phyloP scores from a whole-genome alignment of 352 stramenopile genomes.

The Pilasporangium apinafurcum region DNA sequence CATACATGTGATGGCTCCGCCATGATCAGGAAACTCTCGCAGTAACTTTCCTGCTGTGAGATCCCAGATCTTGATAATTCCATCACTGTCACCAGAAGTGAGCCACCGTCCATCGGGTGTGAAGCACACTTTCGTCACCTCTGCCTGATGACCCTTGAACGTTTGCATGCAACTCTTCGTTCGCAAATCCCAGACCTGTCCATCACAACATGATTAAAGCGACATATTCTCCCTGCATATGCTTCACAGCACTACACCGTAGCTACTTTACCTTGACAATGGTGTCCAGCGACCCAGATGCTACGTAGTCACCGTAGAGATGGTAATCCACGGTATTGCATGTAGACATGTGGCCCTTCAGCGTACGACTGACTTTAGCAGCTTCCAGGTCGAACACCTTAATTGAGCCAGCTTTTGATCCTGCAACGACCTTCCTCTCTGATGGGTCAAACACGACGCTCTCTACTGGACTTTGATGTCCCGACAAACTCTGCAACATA shows the following conservation, averaged over 20 bases:
- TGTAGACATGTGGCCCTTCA: constrained; percentile 83
- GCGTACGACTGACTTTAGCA: constrained; percentile 67
- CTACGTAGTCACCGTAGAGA: constrained; percentile 82
- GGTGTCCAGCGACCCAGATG: constrained; percentile 73
- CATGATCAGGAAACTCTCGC: constrained; percentile 68
- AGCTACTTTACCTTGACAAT: too few species aligned
- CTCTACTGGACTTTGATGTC: constrained; percentile 70
- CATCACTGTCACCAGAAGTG: constrained; percentile 65
- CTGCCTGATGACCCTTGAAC: constrained; percentile 73
- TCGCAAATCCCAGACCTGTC: constrained; percentile 81
- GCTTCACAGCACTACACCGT: too few species aligned
- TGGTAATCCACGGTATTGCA: constrained; percentile 80
- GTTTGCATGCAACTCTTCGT: constrained; percentile 86
- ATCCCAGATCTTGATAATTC: constrained; percentile 82
- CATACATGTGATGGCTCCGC: constrained; percentile 56
- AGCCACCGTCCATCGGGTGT: constrained; percentile 81
- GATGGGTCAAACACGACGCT: constrained; percentile 76
- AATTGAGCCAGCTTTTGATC: constrained; percentile 75
- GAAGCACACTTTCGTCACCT: constrained; percentile 75
- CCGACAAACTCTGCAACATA: constrained; percentile 48
- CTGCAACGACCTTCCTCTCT: constrained; percentile 71
- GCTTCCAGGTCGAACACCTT: constrained; percentile 81
- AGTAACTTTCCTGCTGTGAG: constrained; percentile 73
- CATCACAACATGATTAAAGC: too few species aligned
- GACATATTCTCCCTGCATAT: too few species aligned